Conservation (phyloP, 2,329 filamentous ascomycete genomes). For the Fusarium austroafricanum region DNA sequence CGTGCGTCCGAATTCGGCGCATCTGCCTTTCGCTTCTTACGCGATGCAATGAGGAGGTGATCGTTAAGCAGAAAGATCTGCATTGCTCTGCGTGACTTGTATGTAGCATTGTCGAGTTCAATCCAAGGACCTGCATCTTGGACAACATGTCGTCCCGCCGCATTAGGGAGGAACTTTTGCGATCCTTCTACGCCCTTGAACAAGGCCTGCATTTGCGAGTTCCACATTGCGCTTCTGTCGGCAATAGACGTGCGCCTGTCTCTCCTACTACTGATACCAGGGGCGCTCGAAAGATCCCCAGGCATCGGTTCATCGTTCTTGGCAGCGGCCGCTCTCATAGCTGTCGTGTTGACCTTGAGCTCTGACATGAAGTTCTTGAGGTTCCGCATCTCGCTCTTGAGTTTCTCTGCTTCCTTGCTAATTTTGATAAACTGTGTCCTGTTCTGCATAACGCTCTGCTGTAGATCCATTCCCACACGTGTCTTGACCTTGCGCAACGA, state of each 20-base stretch:
- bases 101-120: conserved; percentile 95
- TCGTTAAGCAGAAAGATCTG: conserved; percentile 95
- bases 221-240: conserved; percentile 74
- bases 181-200: conserved; percentile 99
- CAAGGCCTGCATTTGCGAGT: conserved; percentile 76
- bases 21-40: conserved; percentile 91
- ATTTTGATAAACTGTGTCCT: conserved; percentile 99
- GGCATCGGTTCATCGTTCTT: conserved; percentile 61
- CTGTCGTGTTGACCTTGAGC: conserved; percentile 81
- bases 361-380: conserved; percentile 93
- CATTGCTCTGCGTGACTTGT: conserved; percentile 90
- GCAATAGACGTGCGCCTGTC: conserved; percentile 92
- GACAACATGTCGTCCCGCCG: conserved; percentile 91
- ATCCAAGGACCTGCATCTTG: conserved; percentile 95
- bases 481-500: conserved; percentile 81
- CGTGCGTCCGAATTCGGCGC: conserved; percentile 63
- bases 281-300: conserved; percentile 58
- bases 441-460: conserved; percentile 97
- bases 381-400: conserved; percentile 95
- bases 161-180: conserved; percentile 93
- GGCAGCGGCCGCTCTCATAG: conserved; percentile 69
- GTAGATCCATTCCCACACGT: conserved; percentile 83
- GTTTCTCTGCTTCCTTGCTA: conserved; percentile 97
- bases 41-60: conserved; percentile 88
- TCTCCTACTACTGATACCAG: conserved; percentile 71